Percentiles rank a stretch among this genome's conserved stretches.
Evolutionary conservation across 768 basidiomycete species (phyloP).

Genomic region (Trametes elegans): DNA sequence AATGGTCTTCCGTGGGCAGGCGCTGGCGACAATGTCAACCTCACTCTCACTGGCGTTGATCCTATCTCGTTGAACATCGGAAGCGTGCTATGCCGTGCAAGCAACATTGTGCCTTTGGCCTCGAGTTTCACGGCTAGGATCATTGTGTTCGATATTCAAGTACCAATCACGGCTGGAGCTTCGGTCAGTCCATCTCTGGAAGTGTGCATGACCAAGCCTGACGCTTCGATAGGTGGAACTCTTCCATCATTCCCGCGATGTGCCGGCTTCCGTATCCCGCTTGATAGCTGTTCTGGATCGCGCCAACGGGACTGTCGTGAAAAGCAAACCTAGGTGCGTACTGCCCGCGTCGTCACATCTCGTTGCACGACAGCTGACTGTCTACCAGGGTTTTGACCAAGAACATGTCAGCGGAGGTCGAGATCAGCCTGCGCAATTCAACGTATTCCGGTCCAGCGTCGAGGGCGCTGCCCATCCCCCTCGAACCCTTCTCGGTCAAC

Average conservation of each 20-base stretch:
- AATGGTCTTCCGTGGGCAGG: constrained; percentile 80
- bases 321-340: constrained; percentile 73
- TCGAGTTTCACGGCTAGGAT: constrained; percentile 81
- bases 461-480: constrained; percentile 61
- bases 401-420: constrained; percentile 79
- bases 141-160: constrained; percentile 89
- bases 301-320: constrained; percentile 66
- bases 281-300: constrained; percentile 80
- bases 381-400: constrained; percentile 76
- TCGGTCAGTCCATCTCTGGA: constrained; percentile 46
- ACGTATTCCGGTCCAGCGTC: constrained; percentile 46
- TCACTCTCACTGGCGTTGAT: constrained; percentile 83
- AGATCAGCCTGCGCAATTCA: constrained; percentile 68
- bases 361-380: constrained; percentile 5
- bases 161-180: constrained; percentile 85
- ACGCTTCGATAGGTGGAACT: constrained; percentile 67
- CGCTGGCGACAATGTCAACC: constrained; percentile 85
- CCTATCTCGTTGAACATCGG: constrained; percentile 85
- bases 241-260: constrained; percentile 91
- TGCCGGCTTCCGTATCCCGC: constrained; percentile 85
- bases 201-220: not conserved
- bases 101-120: constrained; percentile 71
- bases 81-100: constrained; percentile 79
- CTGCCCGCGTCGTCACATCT: not conserved
- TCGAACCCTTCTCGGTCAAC: constrained; percentile 83